phyloP scores from a whole-genome alignment of 2,329 filamentous ascomycete species.

The Leptographium radiaticola region DNA sequence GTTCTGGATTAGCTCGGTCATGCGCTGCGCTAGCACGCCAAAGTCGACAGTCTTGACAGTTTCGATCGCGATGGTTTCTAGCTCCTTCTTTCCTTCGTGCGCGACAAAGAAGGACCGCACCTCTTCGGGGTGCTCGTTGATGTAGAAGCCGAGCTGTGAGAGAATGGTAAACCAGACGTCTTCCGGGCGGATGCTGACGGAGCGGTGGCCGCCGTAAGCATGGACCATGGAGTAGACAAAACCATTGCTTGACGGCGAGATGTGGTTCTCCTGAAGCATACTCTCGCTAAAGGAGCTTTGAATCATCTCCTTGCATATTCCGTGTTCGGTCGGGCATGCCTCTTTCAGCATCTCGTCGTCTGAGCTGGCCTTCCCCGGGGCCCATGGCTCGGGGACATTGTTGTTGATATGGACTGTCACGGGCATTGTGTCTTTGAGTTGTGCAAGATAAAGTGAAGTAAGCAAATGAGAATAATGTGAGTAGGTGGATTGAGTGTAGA shows the following conservation, averaged over 20 bases:
- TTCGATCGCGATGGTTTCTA: conserved; percentile 5
- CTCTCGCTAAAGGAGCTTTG: background rate
- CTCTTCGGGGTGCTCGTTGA: background rate
- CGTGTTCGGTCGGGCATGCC: background rate
- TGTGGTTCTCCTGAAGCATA: background rate
- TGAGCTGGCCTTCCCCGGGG: background rate
- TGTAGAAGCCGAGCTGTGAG: background rate
- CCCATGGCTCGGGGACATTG: background rate
- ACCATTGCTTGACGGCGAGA: background rate
- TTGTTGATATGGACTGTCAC: background rate
- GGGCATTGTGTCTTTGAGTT: background rate
- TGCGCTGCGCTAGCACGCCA: conserved; percentile 19
- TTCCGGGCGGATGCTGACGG: conserved; percentile 31
- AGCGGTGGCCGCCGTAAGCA: conserved; percentile 27
- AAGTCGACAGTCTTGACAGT: conserved; percentile 11
- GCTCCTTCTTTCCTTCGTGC: background rate
- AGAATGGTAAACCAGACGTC: conserved; percentile 37
- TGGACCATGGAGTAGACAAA: conserved; percentile 9
- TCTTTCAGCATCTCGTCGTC: background rate
- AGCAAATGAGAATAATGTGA: background rate
- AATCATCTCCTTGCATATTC: background rate
- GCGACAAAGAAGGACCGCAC: background rate
- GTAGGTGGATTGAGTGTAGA: background rate
- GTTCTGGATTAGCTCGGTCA: conserved; percentile 25
- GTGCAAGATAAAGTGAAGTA: background rate